These are phyloP conservation scores for Cocos nucifera DNA, from an alignment of 176 grass and related monocot species.

Conservation along the genomic window DNA sequence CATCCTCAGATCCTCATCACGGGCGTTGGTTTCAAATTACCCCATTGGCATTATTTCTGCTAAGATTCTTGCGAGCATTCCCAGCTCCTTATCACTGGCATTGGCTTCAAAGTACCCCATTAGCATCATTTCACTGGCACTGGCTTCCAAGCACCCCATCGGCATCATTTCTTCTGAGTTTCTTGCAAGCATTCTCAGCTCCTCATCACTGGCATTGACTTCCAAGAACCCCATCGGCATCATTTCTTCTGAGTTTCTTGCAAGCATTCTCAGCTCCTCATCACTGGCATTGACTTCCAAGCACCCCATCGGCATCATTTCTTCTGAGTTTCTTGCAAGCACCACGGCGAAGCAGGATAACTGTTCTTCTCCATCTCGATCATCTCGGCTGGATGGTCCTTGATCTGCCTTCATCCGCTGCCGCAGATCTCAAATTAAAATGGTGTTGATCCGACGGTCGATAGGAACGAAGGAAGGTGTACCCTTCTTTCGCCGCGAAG, in stretches of 20 bases:
- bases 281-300: no score
- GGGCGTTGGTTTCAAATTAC: background rate
- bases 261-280: no score
- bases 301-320: no score
- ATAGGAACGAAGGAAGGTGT: no score
- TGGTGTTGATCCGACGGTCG: no score
- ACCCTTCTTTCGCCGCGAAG: no score
- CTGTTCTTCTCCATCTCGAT: conserved; percentile 14
- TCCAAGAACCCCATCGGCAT: background rate
- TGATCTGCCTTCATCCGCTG: background rate
- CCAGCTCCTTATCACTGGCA: no score
- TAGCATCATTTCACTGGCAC: no score
- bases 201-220: background rate
- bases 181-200: no score
- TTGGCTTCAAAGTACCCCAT: no score
- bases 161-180: no score
- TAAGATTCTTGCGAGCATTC: background rate
- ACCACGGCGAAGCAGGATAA: conserved; percentile 23
- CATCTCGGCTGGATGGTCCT: conserved; percentile 14
- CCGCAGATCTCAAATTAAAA: no score
- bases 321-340: conserved; percentile 10
- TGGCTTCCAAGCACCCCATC: background rate
- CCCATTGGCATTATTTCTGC: conserved; percentile 1
- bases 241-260: background rate
- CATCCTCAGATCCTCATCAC: background rate